A percentile compares a stretch with the other conserved stretches of the same genome.
Conservation (phyloP, 495 filamentous ascomycete genomes). For the Elaphomyces granulatus region DNA sequence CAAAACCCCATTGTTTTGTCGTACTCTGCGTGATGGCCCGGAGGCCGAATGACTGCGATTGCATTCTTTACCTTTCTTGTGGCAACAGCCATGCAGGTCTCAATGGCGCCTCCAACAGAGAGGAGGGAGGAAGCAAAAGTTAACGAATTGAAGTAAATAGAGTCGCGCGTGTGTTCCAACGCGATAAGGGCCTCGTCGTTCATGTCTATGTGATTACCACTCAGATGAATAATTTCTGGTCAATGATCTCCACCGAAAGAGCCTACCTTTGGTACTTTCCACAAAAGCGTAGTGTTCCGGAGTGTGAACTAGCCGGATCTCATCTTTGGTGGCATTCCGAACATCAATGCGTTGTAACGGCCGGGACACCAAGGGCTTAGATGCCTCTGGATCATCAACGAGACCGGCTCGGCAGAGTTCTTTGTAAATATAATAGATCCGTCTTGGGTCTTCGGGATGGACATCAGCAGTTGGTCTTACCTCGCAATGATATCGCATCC, state of each 20-base stretch:
- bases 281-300: slow-evolving; percentile 66
- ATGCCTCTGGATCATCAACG: slow-evolving; percentile 41
- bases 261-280: slow-evolving; percentile 38
- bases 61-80: slow-evolving; percentile 73
- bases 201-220: slow-evolving; percentile 36
- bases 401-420: slow-evolving; percentile 67
- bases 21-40: slow-evolving; percentile 87
- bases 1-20: slow-evolving; percentile 85
- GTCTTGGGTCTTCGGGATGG: slow-evolving; percentile 85
- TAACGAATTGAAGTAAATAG: slow-evolving; percentile 75
- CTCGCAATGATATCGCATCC: slow-evolving; percentile 88
- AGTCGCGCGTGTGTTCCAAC: slow-evolving; percentile 54
- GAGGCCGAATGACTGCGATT: slow-evolving; percentile 86
- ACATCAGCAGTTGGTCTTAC: slow-evolving; percentile 54
- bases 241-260: too few relatives aligned
- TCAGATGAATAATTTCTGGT: too few relatives aligned
- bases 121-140: slow-evolving; percentile 70
- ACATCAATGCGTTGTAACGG: slow-evolving; percentile 65
- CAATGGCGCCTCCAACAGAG: slow-evolving; percentile 88
- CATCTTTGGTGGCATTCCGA: slow-evolving; percentile 56
- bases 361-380: slow-evolving; percentile 33
- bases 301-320: slow-evolving; percentile 66
- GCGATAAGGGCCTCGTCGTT: slow-evolving; percentile 47
- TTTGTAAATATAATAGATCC: slow-evolving; percentile 81
- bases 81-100: slow-evolving; percentile 78